These are phyloP conservation scores for Narthecium ossifragum DNA, from an alignment of 106 monocot genomes.

Conservation along the genomic window DNA sequence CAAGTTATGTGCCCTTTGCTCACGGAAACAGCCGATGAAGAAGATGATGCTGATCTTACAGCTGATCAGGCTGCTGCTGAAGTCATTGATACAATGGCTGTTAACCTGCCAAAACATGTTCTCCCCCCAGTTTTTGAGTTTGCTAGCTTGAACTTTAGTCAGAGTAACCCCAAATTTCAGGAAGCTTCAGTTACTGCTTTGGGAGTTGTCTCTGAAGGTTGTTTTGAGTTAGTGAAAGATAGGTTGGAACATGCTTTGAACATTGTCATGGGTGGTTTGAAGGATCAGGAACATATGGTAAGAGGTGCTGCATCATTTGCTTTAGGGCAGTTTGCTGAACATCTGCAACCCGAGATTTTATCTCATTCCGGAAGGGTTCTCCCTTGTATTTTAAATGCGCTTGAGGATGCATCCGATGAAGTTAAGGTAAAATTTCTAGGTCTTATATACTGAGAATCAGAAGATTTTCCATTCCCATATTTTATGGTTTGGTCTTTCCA, in stretches of 20 bases:
- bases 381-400: constrained; percentile 78
- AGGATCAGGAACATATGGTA: constrained; percentile 93
- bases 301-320: constrained; percentile 99
- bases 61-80: constrained; percentile 95
- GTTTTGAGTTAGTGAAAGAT: constrained; percentile 67
- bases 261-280: constrained; percentile 81
- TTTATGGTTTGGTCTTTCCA: constrained; percentile 20
- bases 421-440: constrained; percentile 60
- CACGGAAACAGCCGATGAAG: constrained; percentile 63
- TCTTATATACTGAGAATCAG: no score
- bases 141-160: constrained; percentile 54
- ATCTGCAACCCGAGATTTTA: constrained; percentile 91
- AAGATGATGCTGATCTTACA: constrained; percentile 83
- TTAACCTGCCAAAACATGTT: constrained; percentile 87
- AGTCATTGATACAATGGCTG: constrained; percentile 98
- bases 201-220: constrained; percentile 95
- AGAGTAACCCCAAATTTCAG: constrained; percentile 71
- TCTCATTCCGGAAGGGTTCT: constrained; percentile 76
- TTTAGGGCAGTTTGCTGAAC: constrained; percentile 92
- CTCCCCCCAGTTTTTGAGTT: constrained; percentile 81
- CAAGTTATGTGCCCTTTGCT: constrained; percentile 96
- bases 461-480: no score
- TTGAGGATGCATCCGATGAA: constrained; percentile 95
- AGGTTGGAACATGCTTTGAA: constrained; percentile 67
- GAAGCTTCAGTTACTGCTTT: constrained; percentile 93